Base-by-base conservation (phyloP, 2,329 filamentous ascomycete genomes). In the Blastomyces emzantsi region DNA sequence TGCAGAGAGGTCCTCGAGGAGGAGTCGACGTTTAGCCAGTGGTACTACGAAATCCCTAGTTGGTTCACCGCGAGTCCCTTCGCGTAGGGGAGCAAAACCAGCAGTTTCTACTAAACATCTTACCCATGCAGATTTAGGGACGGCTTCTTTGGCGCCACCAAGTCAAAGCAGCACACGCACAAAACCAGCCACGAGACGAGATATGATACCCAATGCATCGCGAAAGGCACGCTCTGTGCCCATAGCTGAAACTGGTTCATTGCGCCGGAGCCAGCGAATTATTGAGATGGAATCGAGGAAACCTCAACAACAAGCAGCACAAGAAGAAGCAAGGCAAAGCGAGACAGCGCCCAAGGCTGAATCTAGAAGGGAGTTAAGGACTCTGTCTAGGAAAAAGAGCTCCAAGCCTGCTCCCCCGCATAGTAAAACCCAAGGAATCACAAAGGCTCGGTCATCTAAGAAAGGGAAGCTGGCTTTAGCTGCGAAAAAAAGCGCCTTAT, bases 211-310 rank as follows among this genome's bases (percentile, higher is more conserved):
- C 15, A 11, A 17, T 6, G 3, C 39, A 60, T n/a, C 52, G 39
- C 28, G 30, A 36, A 56, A 22, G 30, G 11, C n/a, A n/a, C 19
- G 7, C 11, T 39, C 52, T 39, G n/a, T 2, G 33, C 8, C 33
- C 33, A 8, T 30, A 5, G 30, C 52, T 22, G 52, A 56, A 11
- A 36, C 51, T 25, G 52, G 19, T 25, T 45, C 61, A 33, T 47
- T 62, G 30, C 61, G 61, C 28, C 28, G 61, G 52, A 62, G 61
- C 25, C 49, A 58, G 54, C 52, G 61, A 28, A 19, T 62, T 39
- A 41, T 57, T n/a, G 61, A 62, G 7, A 30, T 58, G 43, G 61
- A 49, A 62, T 25, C 49, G 25, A 62, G 22, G 15, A 62, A 36
- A 15, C 1, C 13, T 13, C 28, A 39, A 13, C n/a, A 62, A 30